Conservation (phyloP, 495 filamentous ascomycete species). For the Penicillium parvum region DNA sequence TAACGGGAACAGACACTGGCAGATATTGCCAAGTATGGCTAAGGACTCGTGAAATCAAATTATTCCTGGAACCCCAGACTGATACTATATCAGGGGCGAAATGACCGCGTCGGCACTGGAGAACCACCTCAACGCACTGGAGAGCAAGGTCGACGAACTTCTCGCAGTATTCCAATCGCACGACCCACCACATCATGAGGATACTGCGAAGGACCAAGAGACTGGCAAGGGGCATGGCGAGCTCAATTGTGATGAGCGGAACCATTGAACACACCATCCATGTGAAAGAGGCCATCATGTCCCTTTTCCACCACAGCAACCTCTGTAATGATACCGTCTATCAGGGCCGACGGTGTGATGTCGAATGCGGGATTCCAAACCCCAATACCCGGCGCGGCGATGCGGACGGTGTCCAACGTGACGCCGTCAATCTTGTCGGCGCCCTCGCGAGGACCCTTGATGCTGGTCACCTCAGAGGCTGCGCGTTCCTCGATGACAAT, state of each 20-base stretch:
- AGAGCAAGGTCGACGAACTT: slow-evolving; percentile 56
- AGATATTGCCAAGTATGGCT: slow-evolving; percentile 6
- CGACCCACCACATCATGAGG: neutral
- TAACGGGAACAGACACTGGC: slow-evolving; percentile 1
- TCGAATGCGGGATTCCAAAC: slow-evolving; percentile 98
- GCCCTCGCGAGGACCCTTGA: slow-evolving; percentile 66
- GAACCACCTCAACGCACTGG: slow-evolving; percentile 47
- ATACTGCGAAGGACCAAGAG: neutral
- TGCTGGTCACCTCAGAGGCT: slow-evolving; percentile 69
- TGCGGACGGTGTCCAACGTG: slow-evolving; percentile 64
- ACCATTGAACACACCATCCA: slow-evolving; percentile 50
- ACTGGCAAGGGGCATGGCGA: slow-evolving; percentile 7
- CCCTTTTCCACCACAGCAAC: slow-evolving; percentile 79
- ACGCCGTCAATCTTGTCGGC: slow-evolving; percentile 44
- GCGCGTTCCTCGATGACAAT: slow-evolving; percentile 89
- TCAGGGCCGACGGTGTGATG: slow-evolving; percentile 78
- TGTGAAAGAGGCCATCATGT: slow-evolving; percentile 68
- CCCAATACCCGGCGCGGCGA: slow-evolving; percentile 72
- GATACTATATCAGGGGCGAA: slow-evolving; percentile 44
- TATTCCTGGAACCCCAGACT: too few relatives aligned
- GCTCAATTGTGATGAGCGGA: slow-evolving; percentile 9
- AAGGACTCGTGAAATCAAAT: neutral
- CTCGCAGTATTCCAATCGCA: slow-evolving; percentile 43
- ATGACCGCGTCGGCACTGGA: slow-evolving; percentile 53
- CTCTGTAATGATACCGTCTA: slow-evolving; percentile 94